A percentile compares a stretch with the other conserved stretches of the same genome.
Evolutionary conservation across 2,329 filamentous ascomycete genomes (phyloP).

Genomic region (Pseudonectria foliicola): DNA sequence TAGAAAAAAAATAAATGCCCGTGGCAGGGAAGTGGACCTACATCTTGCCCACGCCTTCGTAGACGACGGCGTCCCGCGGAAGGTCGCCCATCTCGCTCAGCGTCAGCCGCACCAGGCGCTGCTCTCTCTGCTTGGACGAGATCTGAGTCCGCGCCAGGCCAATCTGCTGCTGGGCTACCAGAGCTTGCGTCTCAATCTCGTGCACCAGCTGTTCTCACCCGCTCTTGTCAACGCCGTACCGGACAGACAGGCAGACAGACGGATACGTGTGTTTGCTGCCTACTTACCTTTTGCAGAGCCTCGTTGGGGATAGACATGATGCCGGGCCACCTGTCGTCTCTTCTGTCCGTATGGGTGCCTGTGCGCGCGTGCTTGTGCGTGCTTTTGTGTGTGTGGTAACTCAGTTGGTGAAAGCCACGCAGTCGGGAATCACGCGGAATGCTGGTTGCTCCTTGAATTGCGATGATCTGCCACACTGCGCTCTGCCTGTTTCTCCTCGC

Average conservation of each 20-base stretch:
- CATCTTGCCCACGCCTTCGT: constrained; percentile 98
- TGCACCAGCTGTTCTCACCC: constrained; percentile 61
- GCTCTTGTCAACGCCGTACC: constrained; percentile 5
- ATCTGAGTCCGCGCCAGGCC: constrained; percentile 79
- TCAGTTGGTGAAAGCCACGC: too few relatives aligned
- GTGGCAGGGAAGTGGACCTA: constrained; percentile 36
- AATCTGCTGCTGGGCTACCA: constrained; percentile 88
- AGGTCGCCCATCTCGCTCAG: constrained; percentile 73
- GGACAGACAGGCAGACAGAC: background rate
- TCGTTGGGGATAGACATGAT: constrained; percentile 91
- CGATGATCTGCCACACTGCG: background rate
- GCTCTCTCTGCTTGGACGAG: constrained; percentile 76
- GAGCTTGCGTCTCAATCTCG: constrained; percentile 88
- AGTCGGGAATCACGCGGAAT: background rate
- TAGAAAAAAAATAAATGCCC: background rate
- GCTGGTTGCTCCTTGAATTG: background rate
- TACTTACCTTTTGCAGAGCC: constrained; percentile 83
- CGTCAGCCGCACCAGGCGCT: constrained; percentile 82
- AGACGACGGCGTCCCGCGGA: constrained; percentile 69
- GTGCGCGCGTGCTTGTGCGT: too few relatives aligned
- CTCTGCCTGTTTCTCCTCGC: too few relatives aligned
- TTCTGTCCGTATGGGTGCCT: too few relatives aligned
- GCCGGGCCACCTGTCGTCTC: too few relatives aligned
- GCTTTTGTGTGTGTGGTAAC: too few relatives aligned
- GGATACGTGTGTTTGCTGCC: background rate